Base-by-base conservation (phyloP, 352 stramenopile species). In the Peronospora belbahrii region DNA sequence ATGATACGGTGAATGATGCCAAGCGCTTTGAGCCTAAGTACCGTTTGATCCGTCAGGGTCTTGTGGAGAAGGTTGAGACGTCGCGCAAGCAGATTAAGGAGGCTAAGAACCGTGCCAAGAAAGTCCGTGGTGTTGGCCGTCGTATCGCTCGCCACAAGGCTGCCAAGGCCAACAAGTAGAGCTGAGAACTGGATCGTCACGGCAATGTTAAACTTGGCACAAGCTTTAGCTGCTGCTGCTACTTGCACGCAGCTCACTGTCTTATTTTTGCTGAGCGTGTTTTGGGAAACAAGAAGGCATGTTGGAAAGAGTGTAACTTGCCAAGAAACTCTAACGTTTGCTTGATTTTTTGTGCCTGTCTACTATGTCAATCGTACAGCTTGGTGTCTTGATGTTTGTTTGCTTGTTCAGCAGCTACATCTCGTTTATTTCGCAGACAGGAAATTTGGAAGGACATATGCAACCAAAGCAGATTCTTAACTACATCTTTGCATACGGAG, bases 1-100 rank as follows among this genome's bases (percentile, higher is more conserved):
- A 99, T 75, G 96, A 99, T 79, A 95, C 82, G 47, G 74, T 98
- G 54, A 97, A 99, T 64, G 93, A 97, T 52, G 87, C 94, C 51
- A 97, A 97, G 69, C 98, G 98, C 62, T 98, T 98, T 67, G 96
- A 99, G 73, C 96, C 96, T 34, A 99, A 98, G 81, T 95, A 99
- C 85, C 83, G 95, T 62, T 77, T 98, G 46, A 81, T 98, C 35
- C 89, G 86, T 61, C 80, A 94, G 66, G 83, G 83, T 53, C 73
- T 94, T 46, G 64, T 77, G 30, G 84, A 97, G 48, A 97, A 97
- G 84, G 95, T 97, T 56, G 95, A 99, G 74, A 95, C 78, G 52
- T 98, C 90, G 49, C 85, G 96, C 60, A 99, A 99, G 87, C 94
- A 98, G 67, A 98, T 99, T 77, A 99, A 99, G 91, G 96, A 99